phyloP scores from a whole-genome alignment of 345 rosid species.

The Barbarea vulgaris region DNA sequence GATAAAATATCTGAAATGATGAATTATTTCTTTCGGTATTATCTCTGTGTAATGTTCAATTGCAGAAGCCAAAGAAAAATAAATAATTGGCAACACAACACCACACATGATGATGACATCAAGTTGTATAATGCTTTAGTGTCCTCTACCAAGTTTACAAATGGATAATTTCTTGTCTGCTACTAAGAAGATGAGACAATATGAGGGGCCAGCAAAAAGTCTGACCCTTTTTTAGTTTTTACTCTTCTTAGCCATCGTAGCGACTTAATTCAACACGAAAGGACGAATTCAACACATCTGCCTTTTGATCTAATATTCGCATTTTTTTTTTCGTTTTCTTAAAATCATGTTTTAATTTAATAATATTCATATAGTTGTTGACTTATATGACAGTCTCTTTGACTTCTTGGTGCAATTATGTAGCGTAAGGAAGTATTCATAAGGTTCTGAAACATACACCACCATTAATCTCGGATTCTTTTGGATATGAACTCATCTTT shows the following conservation, averaged over 20 bases:
- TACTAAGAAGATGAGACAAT: background rate
- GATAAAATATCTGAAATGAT: background rate
- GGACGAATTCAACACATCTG: constrained; percentile 52
- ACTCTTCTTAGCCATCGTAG: constrained; percentile 35
- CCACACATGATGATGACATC: constrained; percentile 11
- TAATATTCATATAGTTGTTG: background rate
- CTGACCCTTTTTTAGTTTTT: constrained; percentile 33
- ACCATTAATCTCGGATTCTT: constrained; percentile 3
- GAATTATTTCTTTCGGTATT: constrained; percentile 4
- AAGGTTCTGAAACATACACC: constrained; percentile 10
- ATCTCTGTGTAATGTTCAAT: background rate
- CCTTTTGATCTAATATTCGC: constrained; percentile 46
- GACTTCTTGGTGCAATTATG: constrained; percentile 27
- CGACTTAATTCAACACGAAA: constrained; percentile 46
- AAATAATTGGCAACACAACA: background rate
- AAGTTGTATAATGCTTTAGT: background rate
- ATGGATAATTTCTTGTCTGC: constrained; percentile 4
- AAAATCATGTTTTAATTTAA: background rate
- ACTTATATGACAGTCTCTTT: constrained; percentile 4
- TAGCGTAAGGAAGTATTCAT: constrained; percentile 18
- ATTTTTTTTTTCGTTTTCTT: background rate
- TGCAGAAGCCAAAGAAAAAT: background rate
- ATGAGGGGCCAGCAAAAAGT: constrained; percentile 50
- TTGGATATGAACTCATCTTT: too few relatives aligned
- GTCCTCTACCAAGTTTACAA: constrained; percentile 20